Percentiles rank a stretch among this genome's conserved stretches.
phyloP scores from a whole-genome alignment of 2,329 filamentous ascomycete genomes.

The Ascochyta fabae region DNA sequence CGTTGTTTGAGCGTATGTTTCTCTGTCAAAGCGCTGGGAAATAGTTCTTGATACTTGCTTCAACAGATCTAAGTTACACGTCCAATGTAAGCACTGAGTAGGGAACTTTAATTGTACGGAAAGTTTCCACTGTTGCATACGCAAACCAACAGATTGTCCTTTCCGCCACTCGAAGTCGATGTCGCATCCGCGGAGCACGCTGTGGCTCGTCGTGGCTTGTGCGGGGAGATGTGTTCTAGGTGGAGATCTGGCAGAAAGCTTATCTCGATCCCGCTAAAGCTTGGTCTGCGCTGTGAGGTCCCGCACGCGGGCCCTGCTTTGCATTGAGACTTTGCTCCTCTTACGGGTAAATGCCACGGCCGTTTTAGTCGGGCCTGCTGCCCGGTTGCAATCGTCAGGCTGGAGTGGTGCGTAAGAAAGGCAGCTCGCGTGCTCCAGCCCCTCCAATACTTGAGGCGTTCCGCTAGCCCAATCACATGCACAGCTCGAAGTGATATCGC shows the following conservation, averaged over 20 bases:
- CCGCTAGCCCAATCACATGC: slow-evolving; percentile 13
- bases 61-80: too few species aligned
- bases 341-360: not conserved
- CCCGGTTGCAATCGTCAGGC: not conserved
- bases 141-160: not conserved
- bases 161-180: not conserved
- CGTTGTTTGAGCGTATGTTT: not conserved
- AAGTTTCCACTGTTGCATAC: not conserved
- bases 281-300: not conserved
- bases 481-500: not conserved
- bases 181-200: not conserved
- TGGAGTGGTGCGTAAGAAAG: not conserved
- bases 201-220: slow-evolving; percentile 10
- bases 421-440: slow-evolving; percentile 12
- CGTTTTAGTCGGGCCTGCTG: not conserved
- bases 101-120: too few species aligned
- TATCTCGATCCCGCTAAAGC: slow-evolving; percentile 11
- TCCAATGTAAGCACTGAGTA: too few species aligned
- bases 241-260: slow-evolving; percentile 18
- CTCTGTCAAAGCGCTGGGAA: not conserved
- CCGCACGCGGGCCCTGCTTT: not conserved
- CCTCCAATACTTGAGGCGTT: slow-evolving; percentile 5
- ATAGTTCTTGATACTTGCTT: not conserved
- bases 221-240: slow-evolving; percentile 7
- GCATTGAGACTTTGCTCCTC: not conserved